Percentiles rank a stretch among this genome's conserved stretches.
Evolutionary conservation across 805 yeast species (phyloP).

Genomic region (Starmerella potacharoeniae): DNA sequence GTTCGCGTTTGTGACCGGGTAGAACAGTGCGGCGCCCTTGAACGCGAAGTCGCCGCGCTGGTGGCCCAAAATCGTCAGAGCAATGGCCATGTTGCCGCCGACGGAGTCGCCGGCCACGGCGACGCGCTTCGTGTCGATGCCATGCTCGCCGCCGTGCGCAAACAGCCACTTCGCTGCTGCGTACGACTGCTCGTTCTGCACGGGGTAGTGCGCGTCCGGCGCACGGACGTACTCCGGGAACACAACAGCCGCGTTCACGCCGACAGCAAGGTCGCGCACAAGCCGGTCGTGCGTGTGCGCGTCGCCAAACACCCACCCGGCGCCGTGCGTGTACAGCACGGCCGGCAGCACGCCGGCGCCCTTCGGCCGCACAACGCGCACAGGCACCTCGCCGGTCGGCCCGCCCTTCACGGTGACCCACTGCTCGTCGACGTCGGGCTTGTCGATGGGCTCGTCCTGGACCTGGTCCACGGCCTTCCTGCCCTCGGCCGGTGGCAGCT

Average conservation of each 20-base stretch:
- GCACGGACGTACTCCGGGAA: not conserved
- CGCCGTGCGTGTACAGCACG: not conserved
- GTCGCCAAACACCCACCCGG: conserved; percentile 1
- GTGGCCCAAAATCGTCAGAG: conserved; percentile 1
- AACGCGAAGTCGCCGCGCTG: conserved; percentile 1
- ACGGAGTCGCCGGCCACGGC: conserved; percentile 3
- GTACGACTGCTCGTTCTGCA: conserved; percentile 1
- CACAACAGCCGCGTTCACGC: not conserved
- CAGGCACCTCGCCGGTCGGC: not conserved
- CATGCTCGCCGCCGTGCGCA: not conserved
- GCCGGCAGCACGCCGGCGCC: not conserved
- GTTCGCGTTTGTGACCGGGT: not conserved
- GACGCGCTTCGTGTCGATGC: not conserved
- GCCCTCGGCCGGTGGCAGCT: not conserved
- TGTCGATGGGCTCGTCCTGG: not conserved
- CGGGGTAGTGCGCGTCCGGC: not conserved
- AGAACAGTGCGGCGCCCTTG: not conserved
- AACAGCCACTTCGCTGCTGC: not conserved
- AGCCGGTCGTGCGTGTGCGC: conserved; percentile 1
- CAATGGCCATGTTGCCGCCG: conserved; percentile 5
- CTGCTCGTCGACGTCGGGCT: not conserved
- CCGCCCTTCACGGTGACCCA: not conserved
- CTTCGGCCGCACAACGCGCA: not conserved
- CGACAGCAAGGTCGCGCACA: not conserved
- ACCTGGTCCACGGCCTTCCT: not conserved